These are phyloP conservation scores for Immersiella caudata DNA, from an alignment of 495 filamentous ascomycete species.

Conservation along the genomic window DNA sequence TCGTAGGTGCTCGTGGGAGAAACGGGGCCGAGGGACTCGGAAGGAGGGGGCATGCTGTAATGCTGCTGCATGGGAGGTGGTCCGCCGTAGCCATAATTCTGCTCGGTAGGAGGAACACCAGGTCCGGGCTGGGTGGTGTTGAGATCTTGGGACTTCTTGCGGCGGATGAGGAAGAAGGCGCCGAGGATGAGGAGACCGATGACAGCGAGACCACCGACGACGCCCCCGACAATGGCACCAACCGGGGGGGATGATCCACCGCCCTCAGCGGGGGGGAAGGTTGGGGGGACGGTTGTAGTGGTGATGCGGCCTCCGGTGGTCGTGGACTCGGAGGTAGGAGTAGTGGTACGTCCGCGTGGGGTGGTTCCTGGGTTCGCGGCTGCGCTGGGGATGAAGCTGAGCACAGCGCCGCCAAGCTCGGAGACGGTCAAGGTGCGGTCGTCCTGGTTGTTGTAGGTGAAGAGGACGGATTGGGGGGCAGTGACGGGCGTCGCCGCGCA, in stretches of 20 bases:
- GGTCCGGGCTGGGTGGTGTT: slow-evolving; percentile 1
- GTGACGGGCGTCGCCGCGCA: slow-evolving; percentile 8
- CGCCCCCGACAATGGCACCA: slow-evolving; percentile 19
- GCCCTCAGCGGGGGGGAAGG: background rate
- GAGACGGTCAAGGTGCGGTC: slow-evolving; percentile 15
- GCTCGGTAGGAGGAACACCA: background rate
- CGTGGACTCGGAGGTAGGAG: background rate
- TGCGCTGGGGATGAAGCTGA: slow-evolving; percentile 2
- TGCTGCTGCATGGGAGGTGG: slow-evolving; percentile 9
- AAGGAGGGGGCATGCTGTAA: background rate
- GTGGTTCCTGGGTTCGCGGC: background rate
- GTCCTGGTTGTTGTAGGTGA: slow-evolving; percentile 8
- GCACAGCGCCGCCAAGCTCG: background rate
- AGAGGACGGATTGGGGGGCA: background rate
- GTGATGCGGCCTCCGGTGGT: background rate
- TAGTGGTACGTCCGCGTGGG: background rate
- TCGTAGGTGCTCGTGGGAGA: slow-evolving; percentile 13
- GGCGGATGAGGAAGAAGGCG: slow-evolving; percentile 19
- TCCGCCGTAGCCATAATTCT: background rate
- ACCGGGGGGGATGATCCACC: background rate
- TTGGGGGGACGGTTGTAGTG: background rate
- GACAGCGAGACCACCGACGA: slow-evolving; percentile 17
- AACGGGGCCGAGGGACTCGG: background rate
- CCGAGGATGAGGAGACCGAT: slow-evolving; percentile 14
- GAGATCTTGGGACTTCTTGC: slow-evolving; percentile 1